phyloP scores from a whole-genome alignment of 306 rosid species.

The Quercus engelmannii region DNA sequence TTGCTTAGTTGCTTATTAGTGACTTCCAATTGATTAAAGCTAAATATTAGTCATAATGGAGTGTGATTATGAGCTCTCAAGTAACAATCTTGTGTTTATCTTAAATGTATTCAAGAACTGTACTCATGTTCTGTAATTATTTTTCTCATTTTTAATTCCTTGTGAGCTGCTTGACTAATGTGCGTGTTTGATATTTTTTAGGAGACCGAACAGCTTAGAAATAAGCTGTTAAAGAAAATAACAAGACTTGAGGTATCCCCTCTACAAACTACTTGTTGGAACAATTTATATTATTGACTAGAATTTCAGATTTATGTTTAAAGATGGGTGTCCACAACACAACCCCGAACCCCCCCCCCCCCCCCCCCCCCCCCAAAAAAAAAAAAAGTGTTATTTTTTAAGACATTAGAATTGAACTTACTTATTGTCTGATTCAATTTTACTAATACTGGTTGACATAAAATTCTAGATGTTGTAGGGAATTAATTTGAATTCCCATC shows the following conservation, averaged over 20 bases:
- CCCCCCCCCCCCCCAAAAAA: neutral
- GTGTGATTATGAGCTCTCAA: neutral
- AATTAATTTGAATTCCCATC: too few species aligned
- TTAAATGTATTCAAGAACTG: neutral
- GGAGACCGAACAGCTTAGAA: conserved; percentile 61
- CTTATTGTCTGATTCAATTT: neutral
- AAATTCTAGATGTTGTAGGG: too few species aligned
- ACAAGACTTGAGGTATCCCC: conserved; percentile 47
- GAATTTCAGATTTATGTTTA: neutral
- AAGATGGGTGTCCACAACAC: neutral
- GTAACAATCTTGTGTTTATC: neutral
- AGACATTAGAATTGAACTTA: neutral
- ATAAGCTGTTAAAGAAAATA: conserved; percentile 22
- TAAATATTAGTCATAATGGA: neutral
- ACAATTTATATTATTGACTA: neutral
- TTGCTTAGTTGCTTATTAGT: neutral
- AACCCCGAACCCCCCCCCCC: too few species aligned
- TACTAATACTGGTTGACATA: neutral
- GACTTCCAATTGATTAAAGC: neutral
- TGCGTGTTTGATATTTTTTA: conserved; percentile 32
- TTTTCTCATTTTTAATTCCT: neutral
- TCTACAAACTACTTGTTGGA: neutral
- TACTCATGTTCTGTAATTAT: neutral
- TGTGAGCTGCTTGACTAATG: conserved; percentile 22
- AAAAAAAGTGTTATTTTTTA: neutral